Evolutionary conservation across 2,329 filamentous ascomycete genomes (phyloP), one percentile per base, ranked within the genome.

Genomic region (Phyllosticta paracitricarpa): DNA sequence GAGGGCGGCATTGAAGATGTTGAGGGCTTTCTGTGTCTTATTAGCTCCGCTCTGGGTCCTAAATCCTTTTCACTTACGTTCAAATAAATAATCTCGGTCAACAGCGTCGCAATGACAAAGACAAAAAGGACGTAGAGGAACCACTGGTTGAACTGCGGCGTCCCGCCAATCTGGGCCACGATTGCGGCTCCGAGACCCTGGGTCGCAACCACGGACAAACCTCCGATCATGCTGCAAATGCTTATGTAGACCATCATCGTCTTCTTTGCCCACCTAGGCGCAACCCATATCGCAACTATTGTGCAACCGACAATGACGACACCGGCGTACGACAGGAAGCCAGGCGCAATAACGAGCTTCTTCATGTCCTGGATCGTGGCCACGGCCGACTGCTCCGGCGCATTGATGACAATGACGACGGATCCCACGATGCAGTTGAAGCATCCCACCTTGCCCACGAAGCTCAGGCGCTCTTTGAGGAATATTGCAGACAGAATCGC

Each of bases 201-300:
- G 2, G 92, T 97, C 17, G 91, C 89, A 60, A 97, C 94, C 8
- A 97, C 94, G 75, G 91, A 97, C 70, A 97, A 79, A 1, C 92
- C 94, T 65, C 94, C 94, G 64, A 97, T 86, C 80, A 95, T 84
- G 77, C 91, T 96, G 82, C 94, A 99, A 68, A 99, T 93, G 67
- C 88, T 92, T 67, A 99, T 85, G 76, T 99, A 97, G 35, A 97
- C 91, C 73, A 99, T 82, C 94, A 99, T 97, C 70, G 89, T 93
- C 81, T 91, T 93, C 78, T 96, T 97, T 56, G 92, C 94, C 72
- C 93, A 99, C 68, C 88, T 83, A 17, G 94, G 94, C 0, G 85
- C 94, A 52, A 84, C 86, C 82, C 87, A 97, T 56, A 94, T 76
- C 0, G 91, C 91, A 40, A 89, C 84, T 64, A 91, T 82, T 10